Conservation (phyloP, 1,284 basidiomycete genomes). For the Anthracocystis walkeri region DNA sequence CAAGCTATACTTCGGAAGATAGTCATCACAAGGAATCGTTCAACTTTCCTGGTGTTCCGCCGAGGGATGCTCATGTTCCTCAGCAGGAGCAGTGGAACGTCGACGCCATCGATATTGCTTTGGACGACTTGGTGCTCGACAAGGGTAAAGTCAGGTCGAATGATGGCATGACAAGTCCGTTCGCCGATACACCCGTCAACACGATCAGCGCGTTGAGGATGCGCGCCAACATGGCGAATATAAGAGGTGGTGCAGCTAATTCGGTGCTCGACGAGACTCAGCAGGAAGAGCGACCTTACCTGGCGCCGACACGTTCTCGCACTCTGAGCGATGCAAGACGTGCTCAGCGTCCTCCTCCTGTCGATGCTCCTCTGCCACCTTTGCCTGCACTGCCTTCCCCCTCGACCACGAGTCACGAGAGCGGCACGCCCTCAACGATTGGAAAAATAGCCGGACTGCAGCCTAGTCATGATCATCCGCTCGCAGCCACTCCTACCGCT, state of each 20-base stretch:
- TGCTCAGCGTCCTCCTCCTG: constrained; percentile 2
- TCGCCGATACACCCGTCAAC: constrained; percentile 1
- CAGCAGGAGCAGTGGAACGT: constrained; percentile 45
- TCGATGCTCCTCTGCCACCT: constrained; percentile 17
- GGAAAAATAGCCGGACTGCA: constrained; percentile 14
- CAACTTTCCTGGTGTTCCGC: constrained; percentile 38
- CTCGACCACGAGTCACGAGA: neutral
- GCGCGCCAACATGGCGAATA: constrained; percentile 1
- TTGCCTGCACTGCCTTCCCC: constrained; percentile 18
- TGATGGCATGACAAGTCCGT: neutral
- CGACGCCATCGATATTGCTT: constrained; percentile 41
- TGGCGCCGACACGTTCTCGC: neutral
- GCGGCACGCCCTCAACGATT: neutral
- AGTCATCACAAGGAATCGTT: constrained; percentile 17
- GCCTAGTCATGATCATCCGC: constrained; percentile 25
- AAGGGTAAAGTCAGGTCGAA: constrained; percentile 20
- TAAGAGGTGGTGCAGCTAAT: constrained; percentile 11
- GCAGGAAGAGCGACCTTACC: constrained; percentile 17
- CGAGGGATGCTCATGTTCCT: neutral
- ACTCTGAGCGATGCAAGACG: constrained; percentile 22
- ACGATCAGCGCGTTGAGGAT: neutral
- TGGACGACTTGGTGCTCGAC: constrained; percentile 38
- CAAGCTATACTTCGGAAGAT: constrained; percentile 10
- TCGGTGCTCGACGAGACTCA: constrained; percentile 41
- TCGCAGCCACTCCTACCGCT: neutral